Evolutionary conservation across 352 stramenopile species (phyloP), one percentile per base, ranked within the genome.

Genomic region (Pythium myriotylum): DNA sequence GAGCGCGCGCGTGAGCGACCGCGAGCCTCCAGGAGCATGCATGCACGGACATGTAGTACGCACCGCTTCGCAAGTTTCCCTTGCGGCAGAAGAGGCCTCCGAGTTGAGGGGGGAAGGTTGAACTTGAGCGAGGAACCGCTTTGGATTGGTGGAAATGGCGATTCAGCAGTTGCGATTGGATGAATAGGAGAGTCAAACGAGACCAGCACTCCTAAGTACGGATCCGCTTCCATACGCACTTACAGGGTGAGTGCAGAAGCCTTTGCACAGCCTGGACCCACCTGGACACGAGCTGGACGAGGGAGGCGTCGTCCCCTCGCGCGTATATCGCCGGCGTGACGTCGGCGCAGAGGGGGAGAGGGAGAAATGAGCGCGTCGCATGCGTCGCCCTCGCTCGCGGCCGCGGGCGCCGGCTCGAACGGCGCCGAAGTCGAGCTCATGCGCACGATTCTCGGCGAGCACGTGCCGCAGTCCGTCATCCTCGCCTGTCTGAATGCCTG

Each of bases 381-480:
- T 37, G 32, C 40, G 53, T 55, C 59, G 27, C 23, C 39, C 14
- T 13, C 27, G 29, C 24, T 32, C 32, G 48, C 16, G 10, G 40
- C n/a, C 12, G 16, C 13, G 22, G 14, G 35, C 22, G 27, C 20
- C 41, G 43, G 37, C 52, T 58, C 74, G 32, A 74, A 77, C 59
- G 80, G 81, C 59, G 84, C 69, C 65, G 86, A 95, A 54, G 66
- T 95, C 48, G 86, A 95, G 43, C 74, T 95, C 50, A 95, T 95
- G 81, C 86, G 84, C 55, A 94, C 84, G 54, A 95, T 95, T 57
- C 73, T 95, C 23, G 86, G 86, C 33, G 86, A 95, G 56, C 79
- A 94, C 54, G 86, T 95, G 54, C 84, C 86, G 22, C 83, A 92
- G 62, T 90, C 76, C 59, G 83, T 94, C 45, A 92, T 95, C 61